Conservation (phyloP, 2,329 filamentous ascomycete genomes). For the Myriangium duriaei region DNA sequence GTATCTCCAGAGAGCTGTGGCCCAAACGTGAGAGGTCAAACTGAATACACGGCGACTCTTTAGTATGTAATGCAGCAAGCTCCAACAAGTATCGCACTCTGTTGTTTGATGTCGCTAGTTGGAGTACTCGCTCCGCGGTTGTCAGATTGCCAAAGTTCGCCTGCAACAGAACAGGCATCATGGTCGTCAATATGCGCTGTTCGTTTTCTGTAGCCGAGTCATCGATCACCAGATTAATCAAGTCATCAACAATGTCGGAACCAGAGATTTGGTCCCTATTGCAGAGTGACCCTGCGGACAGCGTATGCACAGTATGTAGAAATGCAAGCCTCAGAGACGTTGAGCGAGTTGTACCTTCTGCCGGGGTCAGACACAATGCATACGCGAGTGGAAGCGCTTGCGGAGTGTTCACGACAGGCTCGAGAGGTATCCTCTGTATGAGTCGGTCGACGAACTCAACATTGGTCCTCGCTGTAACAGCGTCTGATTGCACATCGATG, state of each 20-base stretch:
- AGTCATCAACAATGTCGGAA: not conserved
- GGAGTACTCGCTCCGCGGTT: slow-evolving; percentile 58
- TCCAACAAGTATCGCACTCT: slow-evolving; percentile 57
- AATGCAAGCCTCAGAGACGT: not conserved
- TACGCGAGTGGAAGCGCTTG: slow-evolving; percentile 3
- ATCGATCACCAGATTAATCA: not conserved
- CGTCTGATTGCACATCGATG: not conserved
- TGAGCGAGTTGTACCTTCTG: not conserved
- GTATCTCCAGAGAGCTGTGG: slow-evolving; percentile 79
- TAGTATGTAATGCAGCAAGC: slow-evolving; percentile 59
- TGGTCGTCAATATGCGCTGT: not conserved
- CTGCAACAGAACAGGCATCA: not conserved
- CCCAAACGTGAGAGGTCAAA: slow-evolving; percentile 86
- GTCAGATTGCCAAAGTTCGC: not conserved
- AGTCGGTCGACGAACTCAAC: not conserved
- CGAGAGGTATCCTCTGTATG: not conserved
- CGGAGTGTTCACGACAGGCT: not conserved
- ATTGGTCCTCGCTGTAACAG: too few species aligned
- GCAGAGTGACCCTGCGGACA: not conserved
- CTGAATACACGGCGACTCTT: slow-evolving; percentile 73
- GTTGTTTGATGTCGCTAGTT: slow-evolving; percentile 39
- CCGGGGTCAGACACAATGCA: not conserved
- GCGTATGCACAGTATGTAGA: not conserved
- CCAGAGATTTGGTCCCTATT: not conserved
- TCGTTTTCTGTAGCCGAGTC: not conserved